Conservation (phyloP, 164 flowering plant species). For the Nymphaea colorata region DNA sequence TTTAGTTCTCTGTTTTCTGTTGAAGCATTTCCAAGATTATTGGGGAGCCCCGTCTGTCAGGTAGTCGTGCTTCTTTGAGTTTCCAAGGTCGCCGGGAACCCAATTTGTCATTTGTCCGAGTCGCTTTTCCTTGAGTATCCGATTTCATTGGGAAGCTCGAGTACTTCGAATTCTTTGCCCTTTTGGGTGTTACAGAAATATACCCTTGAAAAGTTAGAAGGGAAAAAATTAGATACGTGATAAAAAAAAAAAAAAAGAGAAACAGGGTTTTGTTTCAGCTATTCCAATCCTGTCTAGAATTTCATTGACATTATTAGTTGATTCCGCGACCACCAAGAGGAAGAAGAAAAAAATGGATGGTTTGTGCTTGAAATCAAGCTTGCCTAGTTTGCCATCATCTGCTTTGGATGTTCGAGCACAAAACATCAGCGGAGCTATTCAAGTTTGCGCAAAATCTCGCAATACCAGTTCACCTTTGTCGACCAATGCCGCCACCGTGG, state of each 20-base stretch:
- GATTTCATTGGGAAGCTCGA: neutral
- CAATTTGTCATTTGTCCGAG: no score
- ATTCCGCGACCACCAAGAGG: neutral
- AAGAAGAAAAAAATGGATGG: neutral
- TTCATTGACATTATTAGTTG: neutral
- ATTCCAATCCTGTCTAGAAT: neutral
- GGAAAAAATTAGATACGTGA: neutral
- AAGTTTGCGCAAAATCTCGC: neutral
- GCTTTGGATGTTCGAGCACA: neutral
- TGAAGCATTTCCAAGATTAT: no score
- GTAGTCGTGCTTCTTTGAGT: neutral
- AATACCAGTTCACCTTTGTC: neutral
- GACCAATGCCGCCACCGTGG: neutral
- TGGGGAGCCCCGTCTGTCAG: no score
- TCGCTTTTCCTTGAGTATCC: neutral
- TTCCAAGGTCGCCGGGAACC: neutral
- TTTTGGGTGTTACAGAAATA: no score
- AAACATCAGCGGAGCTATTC: neutral
- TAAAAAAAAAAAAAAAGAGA: neutral
- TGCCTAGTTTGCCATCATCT: neutral
- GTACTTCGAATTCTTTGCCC: neutral
- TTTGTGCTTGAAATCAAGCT: neutral
- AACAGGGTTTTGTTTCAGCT: neutral
- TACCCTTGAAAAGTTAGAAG: no score
- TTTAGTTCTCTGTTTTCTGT: no score